Base-by-base conservation (phyloP, 148 eudicot species). In the Rhododendron mucronatum region DNA sequence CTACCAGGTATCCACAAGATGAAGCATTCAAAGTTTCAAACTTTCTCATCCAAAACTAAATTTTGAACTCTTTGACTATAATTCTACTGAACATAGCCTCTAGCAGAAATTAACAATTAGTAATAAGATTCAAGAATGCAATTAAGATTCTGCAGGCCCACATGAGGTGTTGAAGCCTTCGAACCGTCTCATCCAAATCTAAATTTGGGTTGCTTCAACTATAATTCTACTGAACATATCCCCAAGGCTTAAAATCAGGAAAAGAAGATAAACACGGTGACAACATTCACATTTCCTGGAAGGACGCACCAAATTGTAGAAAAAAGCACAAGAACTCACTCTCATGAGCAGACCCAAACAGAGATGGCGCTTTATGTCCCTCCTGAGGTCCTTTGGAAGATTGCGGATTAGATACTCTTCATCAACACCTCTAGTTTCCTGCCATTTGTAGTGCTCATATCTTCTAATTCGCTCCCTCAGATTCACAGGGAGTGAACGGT, bases 301-400 rank as follows among this genome's bases (percentile, higher is more conserved):
- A 30, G 74, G 13, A 26, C 8, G 33, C 30, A 20, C 11, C 41
- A 33, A 84, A 37, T 45, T 57, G 26, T 33, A 11, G 45, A 65
- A 8, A 65, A 8, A n/a, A 35, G 28, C 45, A 63, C 55, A 85
- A 41, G 7, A 57, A 88, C 94, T 91, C 84, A 96, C 98, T 88
- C 99, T 90, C 83, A 86, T 91, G 33, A 95, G 91, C n/a, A 93
- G 87, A 88, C 88, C 95, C 85, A 94, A 89, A 88, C 99, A 95
- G 77, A 95, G 95, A 90, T 96, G 99, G 63, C 99, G 98, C 86
- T 95, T 95, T 67, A 96, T 96, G 84, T 95, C 99, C 91, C 95
- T 92, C 87, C 95, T 90, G n/a, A 96, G 93, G 82, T 95, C 98
- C 91, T 91, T 95, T 9, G 98, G 99, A 69, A 96, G 98, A 86